phyloP scores from a whole-genome alignment of 2,329 filamentous ascomycete genomes.

The Penicillium olsonii region DNA sequence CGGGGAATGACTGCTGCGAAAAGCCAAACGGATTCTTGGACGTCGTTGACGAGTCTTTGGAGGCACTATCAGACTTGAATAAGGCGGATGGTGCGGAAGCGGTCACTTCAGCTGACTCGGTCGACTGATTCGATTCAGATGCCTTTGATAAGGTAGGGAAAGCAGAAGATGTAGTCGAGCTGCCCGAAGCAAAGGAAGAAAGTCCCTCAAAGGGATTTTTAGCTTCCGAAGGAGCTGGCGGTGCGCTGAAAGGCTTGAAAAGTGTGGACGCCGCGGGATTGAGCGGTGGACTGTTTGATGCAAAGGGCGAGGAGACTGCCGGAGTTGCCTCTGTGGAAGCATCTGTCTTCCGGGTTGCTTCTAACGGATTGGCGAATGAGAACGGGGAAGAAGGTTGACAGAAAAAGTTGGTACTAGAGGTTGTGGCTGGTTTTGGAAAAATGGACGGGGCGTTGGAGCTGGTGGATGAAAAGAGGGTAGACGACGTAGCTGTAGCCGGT shows the following conservation, averaged over 20 bases:
- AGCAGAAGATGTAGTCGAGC: background rate
- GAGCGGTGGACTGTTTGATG: too few relatives aligned
- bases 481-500: background rate
- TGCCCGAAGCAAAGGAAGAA: background rate
- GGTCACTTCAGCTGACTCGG: background rate
- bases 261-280: background rate
- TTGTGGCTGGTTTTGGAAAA: background rate
- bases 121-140: background rate
- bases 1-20: background rate
- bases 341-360: background rate
- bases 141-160: conserved; percentile 5
- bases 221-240: background rate
- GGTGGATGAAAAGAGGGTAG: background rate
- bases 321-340: background rate
- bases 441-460: background rate
- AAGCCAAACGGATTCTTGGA: background rate
- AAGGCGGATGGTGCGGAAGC: background rate
- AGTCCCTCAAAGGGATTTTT: background rate
- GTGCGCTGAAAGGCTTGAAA: background rate
- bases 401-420: background rate
- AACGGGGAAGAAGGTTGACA: background rate
- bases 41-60: background rate
- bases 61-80: background rate
- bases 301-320: background rate
- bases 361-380: background rate